Base-by-base conservation (phyloP, 2,329 filamentous ascomycete genomes). In the Colletotrichum filicis region DNA sequence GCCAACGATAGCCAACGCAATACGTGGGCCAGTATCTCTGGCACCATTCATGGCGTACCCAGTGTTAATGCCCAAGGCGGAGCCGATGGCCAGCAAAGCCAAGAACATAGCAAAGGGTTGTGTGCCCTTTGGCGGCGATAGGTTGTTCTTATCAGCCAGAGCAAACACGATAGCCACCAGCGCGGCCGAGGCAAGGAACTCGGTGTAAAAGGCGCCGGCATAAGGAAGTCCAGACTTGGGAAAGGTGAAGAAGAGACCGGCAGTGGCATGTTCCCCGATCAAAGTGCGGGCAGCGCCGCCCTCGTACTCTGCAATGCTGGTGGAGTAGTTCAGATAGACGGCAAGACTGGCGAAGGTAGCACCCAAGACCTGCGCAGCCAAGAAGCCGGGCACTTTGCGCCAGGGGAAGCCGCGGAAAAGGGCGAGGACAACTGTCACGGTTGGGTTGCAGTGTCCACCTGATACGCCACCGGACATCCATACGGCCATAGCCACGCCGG, bases 341-440 rank as follows among this genome's bases (percentile, higher is more conserved):
- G 74, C 76, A 8, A 81, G 74, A n/a, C 78, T 76, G 6, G 77
- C 80, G 6, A 79, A 2, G n/a, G 71, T 56, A 12, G 71, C 71
- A 63, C 71, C 71, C 9, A 74, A 52, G 4, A 82, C 78, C 73
- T 82, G 81, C 4, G 77, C 77, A 8, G 75, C 9, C 12, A 82
- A 65, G 62, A 82, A 83, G 14, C 78, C 49, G 26, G 68, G 62
- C 19, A 82, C 83, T 14, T 79, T 78, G 26, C 74, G 71, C 80
- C 80, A 82, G 2, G 82, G 82, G 19, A 83, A 84, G 0, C 81
- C 81, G 5, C 82, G 80, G 66, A 83, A 84, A 0, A 84, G 32
- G 0, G 79, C 79, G 0, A 84, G 68, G 0, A 79, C 78, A 16
- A 83, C 77, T 1, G 82, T 83, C 24, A 84, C 81, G 1, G 80